Base-by-base conservation (phyloP, 2,329 filamentous ascomycete genomes). In the Hirsutella rhossiliensis region DNA sequence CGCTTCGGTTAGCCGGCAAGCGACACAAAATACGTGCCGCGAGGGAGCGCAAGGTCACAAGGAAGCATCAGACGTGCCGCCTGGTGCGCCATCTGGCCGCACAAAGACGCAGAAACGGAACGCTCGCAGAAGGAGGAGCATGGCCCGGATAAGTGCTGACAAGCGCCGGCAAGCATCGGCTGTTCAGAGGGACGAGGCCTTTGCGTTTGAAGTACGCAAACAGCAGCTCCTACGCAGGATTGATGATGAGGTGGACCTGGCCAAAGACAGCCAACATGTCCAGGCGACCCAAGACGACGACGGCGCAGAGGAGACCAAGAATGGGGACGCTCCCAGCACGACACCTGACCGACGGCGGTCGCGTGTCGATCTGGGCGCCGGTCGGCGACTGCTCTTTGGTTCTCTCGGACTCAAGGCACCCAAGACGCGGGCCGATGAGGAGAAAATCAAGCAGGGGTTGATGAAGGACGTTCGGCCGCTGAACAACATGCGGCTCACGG, bases 341-440 rank as follows among this genome's bases (percentile, higher is more conserved):
- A 44, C 38, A 19, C 17, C 43, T 9, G 40, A 18, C 28, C 17
- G 30, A 34, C 34, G 27, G 13, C 42, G 40, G 12, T 29, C 29
- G 12, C 58, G 43, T 17, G 47, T 66, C 9, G 62, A 75, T 45
- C 48, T 87, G 28, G 74, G 71, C 15, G 80, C 81, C 42, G 77
- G 80, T 3, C 73, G 77, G 43, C 75, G 85, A 50, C 66, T 89
- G 45, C 60, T 90, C 0, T 86, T 88, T 53, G 80, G 80, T 9
- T 81, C 84, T 7, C 67, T 90, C 4, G 86, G 84, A 4, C 61
- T 87, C 11, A 77, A 77, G 44, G 73, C 72, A 4, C 84, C 85
- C 1, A 84, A 80, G 54, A 78, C 70, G 1, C 80, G 82, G 51
- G 72, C 74, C 28, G 84, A 87, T 17, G 82, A 82, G 56, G 75